Percentiles rank a stretch among this genome's conserved stretches.
These are phyloP conservation scores for Plectosphaerella plurivora DNA, from an alignment of 2,329 filamentous ascomycete genomes.

Conservation along the genomic window DNA sequence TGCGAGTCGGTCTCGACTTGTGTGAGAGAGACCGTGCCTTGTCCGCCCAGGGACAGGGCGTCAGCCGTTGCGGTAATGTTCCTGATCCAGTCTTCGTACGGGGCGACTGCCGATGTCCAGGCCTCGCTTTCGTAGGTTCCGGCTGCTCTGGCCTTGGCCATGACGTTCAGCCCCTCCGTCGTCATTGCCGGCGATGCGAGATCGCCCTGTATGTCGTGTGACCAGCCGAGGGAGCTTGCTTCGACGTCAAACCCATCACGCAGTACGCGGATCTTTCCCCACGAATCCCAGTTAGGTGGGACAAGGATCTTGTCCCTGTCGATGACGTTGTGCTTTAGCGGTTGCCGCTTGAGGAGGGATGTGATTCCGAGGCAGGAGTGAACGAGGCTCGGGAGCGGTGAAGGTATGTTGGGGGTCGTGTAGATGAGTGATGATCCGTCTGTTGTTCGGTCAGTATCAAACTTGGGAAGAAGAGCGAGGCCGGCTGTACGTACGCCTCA, in stretches of 20 bases:
- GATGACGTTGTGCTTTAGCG: constrained; percentile 84
- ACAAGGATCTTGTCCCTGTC: constrained; percentile 93
- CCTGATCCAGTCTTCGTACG: constrained; percentile 76
- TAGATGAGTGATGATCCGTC: constrained; percentile 84
- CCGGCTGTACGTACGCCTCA: constrained; percentile 63
- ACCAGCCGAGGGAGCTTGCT: constrained; percentile 78
- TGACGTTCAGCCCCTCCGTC: constrained; percentile 14
- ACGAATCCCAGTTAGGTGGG: constrained; percentile 96
- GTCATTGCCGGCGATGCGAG: constrained; percentile 27
- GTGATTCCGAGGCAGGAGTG: constrained; percentile 85
- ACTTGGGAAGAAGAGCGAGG: background rate
- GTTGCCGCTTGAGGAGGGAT: constrained; percentile 72
- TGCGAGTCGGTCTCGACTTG: constrained; percentile 60
- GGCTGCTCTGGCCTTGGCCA: constrained; percentile 15
- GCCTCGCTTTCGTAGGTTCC: constrained; percentile 11
- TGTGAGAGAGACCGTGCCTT: constrained; percentile 34
- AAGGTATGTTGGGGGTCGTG: constrained; percentile 71
- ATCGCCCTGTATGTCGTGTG: constrained; percentile 68
- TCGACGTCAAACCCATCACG: constrained; percentile 92
- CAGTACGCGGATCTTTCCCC: constrained; percentile 92
- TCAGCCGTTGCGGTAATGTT: constrained; percentile 60
- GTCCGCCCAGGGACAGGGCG: constrained; percentile 50
- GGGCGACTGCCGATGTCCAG: constrained; percentile 58
- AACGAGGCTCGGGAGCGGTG: constrained; percentile 72
- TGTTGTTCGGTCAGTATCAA: constrained; percentile 29